Evolutionary conservation across 768 basidiomycete genomes (phyloP).

Genomic region (Pleurotus djamor): DNA sequence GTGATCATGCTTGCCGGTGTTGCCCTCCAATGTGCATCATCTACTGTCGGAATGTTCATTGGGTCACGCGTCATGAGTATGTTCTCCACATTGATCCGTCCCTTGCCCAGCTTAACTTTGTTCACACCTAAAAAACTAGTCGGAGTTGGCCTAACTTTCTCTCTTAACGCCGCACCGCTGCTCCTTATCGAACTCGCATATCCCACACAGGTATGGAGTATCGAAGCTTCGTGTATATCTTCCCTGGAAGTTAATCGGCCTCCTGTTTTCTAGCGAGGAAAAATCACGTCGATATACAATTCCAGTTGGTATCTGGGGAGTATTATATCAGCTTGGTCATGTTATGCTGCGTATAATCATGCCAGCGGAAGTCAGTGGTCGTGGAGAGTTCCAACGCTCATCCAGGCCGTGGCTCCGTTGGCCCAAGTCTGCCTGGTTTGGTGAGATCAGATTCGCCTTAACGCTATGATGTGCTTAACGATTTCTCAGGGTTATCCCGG

Average conservation of each 20-base stretch:
- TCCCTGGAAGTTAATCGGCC: neutral
- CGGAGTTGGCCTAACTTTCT: constrained; percentile 62
- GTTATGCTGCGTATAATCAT: constrained; percentile 37
- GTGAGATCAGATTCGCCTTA: constrained; percentile 23
- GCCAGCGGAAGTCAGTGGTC: constrained; percentile 45
- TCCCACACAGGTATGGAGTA: constrained; percentile 55
- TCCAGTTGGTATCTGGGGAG: constrained; percentile 76
- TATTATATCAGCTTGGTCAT: constrained; percentile 55
- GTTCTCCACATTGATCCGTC: neutral
- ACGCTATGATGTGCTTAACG: neutral
- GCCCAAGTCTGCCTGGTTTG: constrained; percentile 54
- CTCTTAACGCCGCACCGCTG: constrained; percentile 60
- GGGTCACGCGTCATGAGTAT: constrained; percentile 54
- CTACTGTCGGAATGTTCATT: constrained; percentile 49
- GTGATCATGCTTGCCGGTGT: constrained; percentile 66
- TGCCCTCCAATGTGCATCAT: constrained; percentile 48
- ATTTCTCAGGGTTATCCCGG: constrained; percentile 55
- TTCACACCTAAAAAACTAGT: constrained; percentile 31
- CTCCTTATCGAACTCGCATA: constrained; percentile 67
- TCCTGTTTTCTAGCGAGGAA: constrained; percentile 35
- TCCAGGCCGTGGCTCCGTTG: constrained; percentile 58
- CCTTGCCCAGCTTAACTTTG: neutral
- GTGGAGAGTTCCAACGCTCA: constrained; percentile 64
- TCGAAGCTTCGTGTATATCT: too few relatives aligned
- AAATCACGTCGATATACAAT: constrained; percentile 67